phyloP scores from a whole-genome alignment of 2,329 filamentous ascomycete species.

The Aspergillus felis region DNA sequence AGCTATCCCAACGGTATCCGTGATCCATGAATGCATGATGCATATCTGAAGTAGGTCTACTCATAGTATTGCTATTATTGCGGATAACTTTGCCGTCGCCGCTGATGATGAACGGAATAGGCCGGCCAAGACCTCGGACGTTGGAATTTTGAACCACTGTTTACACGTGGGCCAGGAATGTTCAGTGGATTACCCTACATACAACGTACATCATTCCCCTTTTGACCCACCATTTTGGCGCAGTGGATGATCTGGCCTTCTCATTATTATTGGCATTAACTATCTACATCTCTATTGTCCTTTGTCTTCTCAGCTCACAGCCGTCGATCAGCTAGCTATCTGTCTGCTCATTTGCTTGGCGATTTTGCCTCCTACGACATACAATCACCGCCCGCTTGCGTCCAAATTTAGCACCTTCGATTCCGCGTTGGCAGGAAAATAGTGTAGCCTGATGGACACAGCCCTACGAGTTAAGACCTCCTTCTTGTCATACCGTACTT shows the following conservation, averaged over 20 bases:
- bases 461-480: constrained; percentile 10
- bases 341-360: not conserved
- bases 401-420: constrained; percentile 7
- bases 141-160: not conserved
- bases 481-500: constrained; percentile 5
- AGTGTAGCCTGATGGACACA: constrained; percentile 29
- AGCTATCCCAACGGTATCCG: too few species aligned
- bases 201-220: not conserved
- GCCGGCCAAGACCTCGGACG: not conserved
- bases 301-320: not conserved
- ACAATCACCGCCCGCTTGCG: not conserved
- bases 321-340: not conserved
- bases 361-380: not conserved
- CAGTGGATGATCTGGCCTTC: constrained; percentile 1
- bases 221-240: constrained; percentile 8
- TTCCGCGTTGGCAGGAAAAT: constrained; percentile 9
- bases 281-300: not conserved
- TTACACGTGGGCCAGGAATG: constrained; percentile 15
- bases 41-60: not conserved
- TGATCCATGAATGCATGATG: not conserved
- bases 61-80: not conserved
- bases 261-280: not conserved
- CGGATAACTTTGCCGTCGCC: not conserved
- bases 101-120: too few species aligned
- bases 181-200: not conserved